Evolutionary conservation across 2,329 filamentous ascomycete species (phyloP), one percentile per base, ranked within the genome.

Genomic region (Volutella citrinella): DNA sequence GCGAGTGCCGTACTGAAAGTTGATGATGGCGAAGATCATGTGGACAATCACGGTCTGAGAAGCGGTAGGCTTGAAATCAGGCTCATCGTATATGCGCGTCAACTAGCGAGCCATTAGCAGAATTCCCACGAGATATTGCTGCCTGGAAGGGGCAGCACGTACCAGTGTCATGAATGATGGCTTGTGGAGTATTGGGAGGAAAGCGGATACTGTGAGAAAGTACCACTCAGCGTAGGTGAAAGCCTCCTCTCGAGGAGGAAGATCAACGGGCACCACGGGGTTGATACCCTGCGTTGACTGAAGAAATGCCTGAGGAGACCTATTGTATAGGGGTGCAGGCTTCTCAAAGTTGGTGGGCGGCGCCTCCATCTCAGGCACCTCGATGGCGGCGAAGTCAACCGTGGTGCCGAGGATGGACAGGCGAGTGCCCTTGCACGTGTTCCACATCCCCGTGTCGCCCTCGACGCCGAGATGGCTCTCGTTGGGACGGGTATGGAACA

Each of bases 321-420:
- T 84, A 61, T 84, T 84, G 60, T 82, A 82, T 9, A 80, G 54
- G 4, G 69, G 70, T 19, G 63, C 59, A 5, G 60, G 60, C 19
- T 52, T 57, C 15, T 61, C 59, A 13, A 59, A 59, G 14, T 57
- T 72, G 7, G 44, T 32, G 6, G 48, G 48, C 10, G 57, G 56
- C 64, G 85, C 81, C 48, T 84, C 77, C 56, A 78, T 70, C 40
- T 87, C 84, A 2, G 72, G 68, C 2, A 75, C 78, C 28, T 82
- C 74, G 51, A 87, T 88, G 27, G 82, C 78, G 10, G 83, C 80
- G 25, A 91, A 76, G 58, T 94, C 84, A 50, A 93, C 84, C 27
- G 85, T 82, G 48, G 84, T 84, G 20, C 87, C 87, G 25, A 93
- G 77, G 33, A 94, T 78, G 2, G 84, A 82, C n/a, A 93, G 66